These are phyloP conservation scores for Condylostoma magnum DNA, from an alignment of 169 alveolate species.

Conservation along the genomic window DNA sequence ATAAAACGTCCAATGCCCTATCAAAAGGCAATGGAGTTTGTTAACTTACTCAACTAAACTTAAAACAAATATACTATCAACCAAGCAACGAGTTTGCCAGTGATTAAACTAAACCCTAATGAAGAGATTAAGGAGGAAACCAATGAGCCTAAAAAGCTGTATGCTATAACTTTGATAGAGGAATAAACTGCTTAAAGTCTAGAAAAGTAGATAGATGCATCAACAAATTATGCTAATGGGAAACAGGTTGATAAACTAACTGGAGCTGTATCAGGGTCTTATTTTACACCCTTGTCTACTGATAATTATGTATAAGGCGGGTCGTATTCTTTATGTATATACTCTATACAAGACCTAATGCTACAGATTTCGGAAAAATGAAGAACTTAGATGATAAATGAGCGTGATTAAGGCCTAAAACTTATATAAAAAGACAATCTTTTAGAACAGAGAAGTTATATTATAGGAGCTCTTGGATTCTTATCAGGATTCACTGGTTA, in stretches of 20 bases:
- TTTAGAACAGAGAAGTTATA: too few species aligned
- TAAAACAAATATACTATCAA: conserved; percentile 25
- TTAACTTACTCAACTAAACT: conserved; percentile 37
- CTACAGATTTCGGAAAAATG: too few species aligned
- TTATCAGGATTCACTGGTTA: conserved; percentile 1
- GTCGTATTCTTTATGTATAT: background rate
- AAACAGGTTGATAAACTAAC: conserved; percentile 33
- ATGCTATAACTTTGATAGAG: conserved; percentile 28
- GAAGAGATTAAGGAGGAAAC: background rate
- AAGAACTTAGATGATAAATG: too few species aligned
- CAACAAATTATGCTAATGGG: conserved; percentile 31
- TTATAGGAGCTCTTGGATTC: background rate
- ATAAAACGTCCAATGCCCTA: conserved; percentile 41
- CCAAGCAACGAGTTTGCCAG: conserved; percentile 29
- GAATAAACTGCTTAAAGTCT: background rate
- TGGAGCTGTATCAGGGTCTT: conserved; percentile 6
- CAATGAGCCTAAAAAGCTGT: conserved; percentile 8
- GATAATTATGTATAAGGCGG: background rate
- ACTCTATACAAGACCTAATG: background rate
- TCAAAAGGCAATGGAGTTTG: conserved; percentile 51
- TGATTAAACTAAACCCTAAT: conserved; percentile 45
- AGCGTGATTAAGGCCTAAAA: too few species aligned
- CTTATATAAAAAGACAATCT: too few species aligned
- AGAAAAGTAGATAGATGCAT: conserved; percentile 42
- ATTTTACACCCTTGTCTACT: background rate